Conservation (phyloP, 1,284 basidiomycete species). For the Bondarzewia mesenterica region DNA sequence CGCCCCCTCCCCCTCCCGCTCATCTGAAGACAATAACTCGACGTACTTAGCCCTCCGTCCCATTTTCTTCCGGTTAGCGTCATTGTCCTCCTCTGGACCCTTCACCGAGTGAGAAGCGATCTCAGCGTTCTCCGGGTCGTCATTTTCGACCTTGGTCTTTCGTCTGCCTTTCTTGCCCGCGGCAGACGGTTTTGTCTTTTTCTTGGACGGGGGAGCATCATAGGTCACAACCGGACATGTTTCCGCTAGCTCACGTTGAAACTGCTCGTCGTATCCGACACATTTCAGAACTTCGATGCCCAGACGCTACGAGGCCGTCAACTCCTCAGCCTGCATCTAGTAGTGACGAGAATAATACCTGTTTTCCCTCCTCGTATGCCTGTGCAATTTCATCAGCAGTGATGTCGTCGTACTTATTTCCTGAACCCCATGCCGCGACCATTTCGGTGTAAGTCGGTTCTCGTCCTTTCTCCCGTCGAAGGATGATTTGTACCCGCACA, state of each 20-base stretch:
- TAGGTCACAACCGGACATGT: neutral
- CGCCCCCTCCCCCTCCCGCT: too few species aligned
- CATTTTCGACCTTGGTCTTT: neutral
- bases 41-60: too few species aligned
- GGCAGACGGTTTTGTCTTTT: too few species aligned
- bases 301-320: constrained; percentile 9
- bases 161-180: neutral
- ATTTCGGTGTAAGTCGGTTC: constrained; percentile 13
- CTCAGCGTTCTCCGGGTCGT: neutral
- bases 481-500: constrained; percentile 9
- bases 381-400: constrained; percentile 10
- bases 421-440: neutral
- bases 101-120: too few species aligned
- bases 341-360: constrained; percentile 9
- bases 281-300: constrained; percentile 15
- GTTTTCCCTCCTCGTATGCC: constrained; percentile 14
- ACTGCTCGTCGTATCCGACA: constrained; percentile 16
- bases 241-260: constrained; percentile 9
- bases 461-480: constrained; percentile 6
- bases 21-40: too few species aligned
- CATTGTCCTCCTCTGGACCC: too few species aligned
- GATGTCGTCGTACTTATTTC: constrained; percentile 4
- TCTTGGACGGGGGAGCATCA: neutral
- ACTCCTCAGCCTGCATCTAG: neutral
- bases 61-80: too few species aligned